Percentiles rank a stretch among this genome's conserved stretches.
phyloP scores from a whole-genome alignment of 2,329 filamentous ascomycete species.

The Simplicillium aogashimaense region DNA sequence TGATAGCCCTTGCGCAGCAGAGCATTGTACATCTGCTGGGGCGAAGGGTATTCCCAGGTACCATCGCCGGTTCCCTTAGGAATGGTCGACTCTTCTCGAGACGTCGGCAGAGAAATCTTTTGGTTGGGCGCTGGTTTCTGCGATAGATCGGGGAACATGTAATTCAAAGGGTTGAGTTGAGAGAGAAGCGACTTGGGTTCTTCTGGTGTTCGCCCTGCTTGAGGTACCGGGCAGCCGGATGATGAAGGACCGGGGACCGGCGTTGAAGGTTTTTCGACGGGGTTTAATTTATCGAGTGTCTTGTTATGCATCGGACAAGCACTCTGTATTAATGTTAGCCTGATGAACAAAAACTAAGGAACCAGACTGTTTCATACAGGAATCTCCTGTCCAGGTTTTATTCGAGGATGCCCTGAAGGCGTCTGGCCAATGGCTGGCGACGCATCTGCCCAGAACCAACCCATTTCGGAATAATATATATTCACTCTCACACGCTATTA shows the following conservation, averaged over 20 bases:
- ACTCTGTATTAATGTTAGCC: conserved; percentile 25
- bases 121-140: conserved; percentile 71
- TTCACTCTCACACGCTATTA: not conserved
- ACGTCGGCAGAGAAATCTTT: conserved; percentile 61
- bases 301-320: conserved; percentile 50
- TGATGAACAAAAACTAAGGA: not conserved
- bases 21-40: conserved; percentile 99
- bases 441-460: conserved; percentile 54
- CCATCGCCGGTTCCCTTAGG: conserved; percentile 70
- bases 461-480: conserved; percentile 29
- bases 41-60: conserved; percentile 96
- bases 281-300: conserved; percentile 35
- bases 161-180: conserved; percentile 67
- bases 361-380: conserved; percentile 2
- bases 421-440: conserved; percentile 22
- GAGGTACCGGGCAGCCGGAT: conserved; percentile 36
- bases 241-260: conserved; percentile 15
- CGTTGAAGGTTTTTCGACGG: conserved; percentile 14
- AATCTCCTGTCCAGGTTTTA: conserved; percentile 10
- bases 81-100: conserved; percentile 79
- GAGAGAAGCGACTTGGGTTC: conserved; percentile 38
- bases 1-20: conserved; percentile 92
- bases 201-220: conserved; percentile 19
- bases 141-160: conserved; percentile 84
- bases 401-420: conserved; percentile 20